Evolutionary conservation across 148 eudicot genomes (phyloP).

Genomic region (Silene latifolia): DNA sequence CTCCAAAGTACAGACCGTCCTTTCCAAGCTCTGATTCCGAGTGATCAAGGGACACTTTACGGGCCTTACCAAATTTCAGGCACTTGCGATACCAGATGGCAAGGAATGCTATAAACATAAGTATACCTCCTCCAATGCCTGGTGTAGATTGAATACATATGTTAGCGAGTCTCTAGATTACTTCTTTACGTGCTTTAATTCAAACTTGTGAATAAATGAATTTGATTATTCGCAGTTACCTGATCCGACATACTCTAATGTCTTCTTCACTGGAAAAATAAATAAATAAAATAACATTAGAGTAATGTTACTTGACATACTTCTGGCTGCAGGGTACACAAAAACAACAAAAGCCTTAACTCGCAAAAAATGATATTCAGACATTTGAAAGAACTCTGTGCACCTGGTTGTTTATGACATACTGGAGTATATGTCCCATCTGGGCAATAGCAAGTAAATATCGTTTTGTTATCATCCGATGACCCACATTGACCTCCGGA

Average conservation of each 20-base stretch:
- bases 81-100: slow-evolving; percentile 23
- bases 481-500: too few species aligned
- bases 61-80: neutral
- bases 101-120: slow-evolving; percentile 23
- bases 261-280: neutral
- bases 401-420: slow-evolving; percentile 4
- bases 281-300: too few species aligned
- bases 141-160: too few species aligned
- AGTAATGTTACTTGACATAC: too few species aligned
- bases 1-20: slow-evolving; percentile 28
- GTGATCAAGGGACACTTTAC: slow-evolving; percentile 16
- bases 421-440: neutral
- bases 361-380: too few species aligned
- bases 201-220: neutral
- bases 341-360: too few species aligned
- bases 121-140: slow-evolving; percentile 28
- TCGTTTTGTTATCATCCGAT: too few species aligned
- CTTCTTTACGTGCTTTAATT: neutral
- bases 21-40: slow-evolving; percentile 27
- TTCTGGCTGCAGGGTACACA: too few species aligned
- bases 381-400: neutral
- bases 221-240: neutral
- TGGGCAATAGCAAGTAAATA: slow-evolving; percentile 5
- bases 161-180: too few species aligned
- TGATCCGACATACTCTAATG: neutral